Percentiles rank a stretch among this genome's conserved stretches.
Conservation (phyloP, 2,329 filamentous ascomycete genomes). For the Penicillium vulpinum region DNA sequence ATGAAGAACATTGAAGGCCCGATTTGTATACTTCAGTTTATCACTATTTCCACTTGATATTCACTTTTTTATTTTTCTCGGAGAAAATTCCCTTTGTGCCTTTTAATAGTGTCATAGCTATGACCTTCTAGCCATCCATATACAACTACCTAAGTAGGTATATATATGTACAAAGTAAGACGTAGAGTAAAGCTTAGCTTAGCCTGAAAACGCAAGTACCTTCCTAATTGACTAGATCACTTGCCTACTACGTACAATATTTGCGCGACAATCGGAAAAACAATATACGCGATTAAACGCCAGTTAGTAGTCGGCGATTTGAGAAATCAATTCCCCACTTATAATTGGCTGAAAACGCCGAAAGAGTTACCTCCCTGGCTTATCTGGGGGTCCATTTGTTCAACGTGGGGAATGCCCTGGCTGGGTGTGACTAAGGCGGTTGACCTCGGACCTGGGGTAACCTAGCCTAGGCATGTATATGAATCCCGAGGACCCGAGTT, state of each 20-base stretch:
- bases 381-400: constrained; percentile 15
- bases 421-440: constrained; percentile 15
- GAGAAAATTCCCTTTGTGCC: not conserved
- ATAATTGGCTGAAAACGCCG: constrained; percentile 21
- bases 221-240: not conserved
- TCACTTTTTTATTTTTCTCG: not conserved
- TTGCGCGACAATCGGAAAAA: not conserved
- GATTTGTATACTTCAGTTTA: constrained; percentile 10
- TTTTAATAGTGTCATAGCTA: not conserved
- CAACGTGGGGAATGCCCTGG: constrained; percentile 14
- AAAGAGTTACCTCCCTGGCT: constrained; percentile 18
- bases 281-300: not conserved
- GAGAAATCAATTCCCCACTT: not conserved
- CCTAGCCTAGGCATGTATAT: constrained; percentile 9
- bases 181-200: no score
- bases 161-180: no score
- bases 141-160: no score
- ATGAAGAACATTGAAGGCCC: constrained; percentile 1
- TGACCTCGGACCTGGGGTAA: constrained; percentile 27
- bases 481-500: constrained; percentile 4
- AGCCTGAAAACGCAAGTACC: not conserved
- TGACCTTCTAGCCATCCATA: no score
- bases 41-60: constrained; percentile 1
- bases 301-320: constrained; percentile 17
- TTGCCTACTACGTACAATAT: not conserved